Percentiles rank a stretch among this genome's conserved stretches.
Conservation (phyloP, 768 basidiomycete species). For the Trametes sanguinea region DNA sequence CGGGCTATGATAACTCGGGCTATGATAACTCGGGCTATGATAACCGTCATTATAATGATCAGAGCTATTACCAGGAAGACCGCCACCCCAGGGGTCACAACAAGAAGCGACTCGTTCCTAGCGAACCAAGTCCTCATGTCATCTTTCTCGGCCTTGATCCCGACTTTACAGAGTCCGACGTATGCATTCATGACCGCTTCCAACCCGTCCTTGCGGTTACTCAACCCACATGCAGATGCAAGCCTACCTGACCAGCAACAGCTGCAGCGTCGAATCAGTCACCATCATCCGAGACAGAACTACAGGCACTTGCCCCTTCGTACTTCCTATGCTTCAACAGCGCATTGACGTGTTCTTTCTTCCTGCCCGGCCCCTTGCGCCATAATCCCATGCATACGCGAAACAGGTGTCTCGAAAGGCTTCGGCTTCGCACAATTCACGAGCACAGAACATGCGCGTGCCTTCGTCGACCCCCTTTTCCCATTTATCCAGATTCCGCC, state of each 20-base stretch:
- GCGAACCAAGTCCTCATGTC: slow-evolving; percentile 88
- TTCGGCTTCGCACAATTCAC: slow-evolving; percentile 97
- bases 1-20: too few relatives aligned
- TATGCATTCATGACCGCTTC: slow-evolving; percentile 37
- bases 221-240: slow-evolving; percentile 56
- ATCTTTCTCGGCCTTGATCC: slow-evolving; percentile 94
- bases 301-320: slow-evolving; percentile 92
- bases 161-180: slow-evolving; percentile 92
- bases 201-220: slow-evolving; percentile 23
- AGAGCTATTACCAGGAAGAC: slow-evolving; percentile 56
- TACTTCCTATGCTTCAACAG: slow-evolving; percentile 57
- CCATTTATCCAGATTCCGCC: slow-evolving; percentile 94
- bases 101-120: slow-evolving; percentile 81
- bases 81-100: slow-evolving; percentile 38
- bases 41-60: slow-evolving; percentile 35
- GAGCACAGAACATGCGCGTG: slow-evolving; percentile 80
- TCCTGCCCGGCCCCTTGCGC: slow-evolving; percentile 29
- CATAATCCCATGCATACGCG: slow-evolving; percentile 47
- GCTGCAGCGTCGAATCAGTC: slow-evolving; percentile 79
- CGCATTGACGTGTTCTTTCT: slow-evolving; percentile 72
- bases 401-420: slow-evolving; percentile 83
- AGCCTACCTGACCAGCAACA: slow-evolving; percentile 69
- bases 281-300: slow-evolving; percentile 96
- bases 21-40: slow-evolving; percentile 41
- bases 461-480: slow-evolving; percentile 88